These are phyloP conservation scores for Arxiozyma bovina DNA, from an alignment of 1,139 yeast species.

Conservation along the genomic window DNA sequence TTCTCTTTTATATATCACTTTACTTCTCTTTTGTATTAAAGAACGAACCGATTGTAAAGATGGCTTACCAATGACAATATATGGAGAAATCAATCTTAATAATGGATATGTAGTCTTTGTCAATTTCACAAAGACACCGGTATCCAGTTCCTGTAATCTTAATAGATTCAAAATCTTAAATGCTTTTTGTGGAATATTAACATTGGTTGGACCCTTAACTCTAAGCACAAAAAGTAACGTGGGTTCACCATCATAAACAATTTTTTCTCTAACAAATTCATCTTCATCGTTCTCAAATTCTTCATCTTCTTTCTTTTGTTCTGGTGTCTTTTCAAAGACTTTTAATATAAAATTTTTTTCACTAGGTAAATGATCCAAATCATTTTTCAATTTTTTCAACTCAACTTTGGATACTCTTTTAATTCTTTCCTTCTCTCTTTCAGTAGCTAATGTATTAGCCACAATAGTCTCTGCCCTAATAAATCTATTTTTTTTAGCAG, in stretches of 20 bases:
- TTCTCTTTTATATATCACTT: conserved; percentile 35
- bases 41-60: conserved; percentile 62
- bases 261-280: conserved; percentile 29
- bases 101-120: conserved; percentile 50
- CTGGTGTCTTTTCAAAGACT: conserved; percentile 19
- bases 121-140: conserved; percentile 63
- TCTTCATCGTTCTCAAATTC: conserved; percentile 20
- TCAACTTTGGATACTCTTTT: conserved; percentile 50
- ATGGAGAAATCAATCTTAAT: conserved; percentile 60
- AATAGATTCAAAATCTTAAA: conserved; percentile 48
- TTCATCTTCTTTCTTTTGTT: conserved; percentile 10
- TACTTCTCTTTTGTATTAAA: conserved; percentile 67
- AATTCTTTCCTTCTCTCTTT: conserved; percentile 59
- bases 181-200: conserved; percentile 60
- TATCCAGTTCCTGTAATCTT: conserved; percentile 49
- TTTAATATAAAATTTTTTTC: conserved; percentile 26
- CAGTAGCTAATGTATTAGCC: conserved; percentile 53
- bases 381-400: conserved; percentile 22
- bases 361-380: conserved; percentile 21
- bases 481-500: conserved; percentile 42
- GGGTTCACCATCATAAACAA: conserved; percentile 35
- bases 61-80: conserved; percentile 65
- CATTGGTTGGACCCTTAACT: conserved; percentile 52
- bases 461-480: conserved; percentile 67
- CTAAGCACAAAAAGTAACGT: conserved; percentile 58